phyloP scores from a whole-genome alignment of 2,329 filamentous ascomycete species.

The Anthostomella pinea region DNA sequence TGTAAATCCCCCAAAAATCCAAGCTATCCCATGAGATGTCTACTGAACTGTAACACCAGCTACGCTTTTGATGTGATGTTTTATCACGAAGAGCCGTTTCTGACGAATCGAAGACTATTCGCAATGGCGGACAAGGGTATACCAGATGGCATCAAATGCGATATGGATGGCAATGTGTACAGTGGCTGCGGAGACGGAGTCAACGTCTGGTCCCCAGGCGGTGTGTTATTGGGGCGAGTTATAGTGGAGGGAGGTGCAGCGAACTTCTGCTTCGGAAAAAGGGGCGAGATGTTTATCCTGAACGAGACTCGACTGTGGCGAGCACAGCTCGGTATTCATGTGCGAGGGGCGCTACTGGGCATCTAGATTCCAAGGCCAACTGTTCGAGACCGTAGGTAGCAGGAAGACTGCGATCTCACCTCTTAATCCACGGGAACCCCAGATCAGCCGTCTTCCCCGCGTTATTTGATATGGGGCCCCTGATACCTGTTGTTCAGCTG shows the following conservation, averaged over 20 bases:
- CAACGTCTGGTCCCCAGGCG: constrained; percentile 45
- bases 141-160: constrained; percentile 48
- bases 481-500: too few species aligned
- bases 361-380: constrained; percentile 1
- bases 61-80: constrained; percentile 35
- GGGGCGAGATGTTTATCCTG: constrained; percentile 43
- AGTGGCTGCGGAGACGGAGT: constrained; percentile 48
- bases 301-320: constrained; percentile 45
- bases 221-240: constrained; percentile 45
- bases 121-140: constrained; percentile 46
- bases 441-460: too few species aligned
- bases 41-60: constrained; percentile 17
- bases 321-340: constrained; percentile 29
- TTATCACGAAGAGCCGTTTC: constrained; percentile 33
- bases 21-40: too few species aligned
- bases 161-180: constrained; percentile 47
- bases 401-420: too few species aligned
- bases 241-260: constrained; percentile 40
- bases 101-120: constrained; percentile 49
- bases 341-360: constrained; percentile 10
- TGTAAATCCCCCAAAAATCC: constrained; percentile 28
- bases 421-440: too few species aligned
- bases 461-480: too few species aligned
- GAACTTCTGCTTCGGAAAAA: constrained; percentile 47
- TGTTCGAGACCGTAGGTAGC: too few species aligned